phyloP scores from a whole-genome alignment of 139 green algal species.

The Haematococcus lacustris region DNA sequence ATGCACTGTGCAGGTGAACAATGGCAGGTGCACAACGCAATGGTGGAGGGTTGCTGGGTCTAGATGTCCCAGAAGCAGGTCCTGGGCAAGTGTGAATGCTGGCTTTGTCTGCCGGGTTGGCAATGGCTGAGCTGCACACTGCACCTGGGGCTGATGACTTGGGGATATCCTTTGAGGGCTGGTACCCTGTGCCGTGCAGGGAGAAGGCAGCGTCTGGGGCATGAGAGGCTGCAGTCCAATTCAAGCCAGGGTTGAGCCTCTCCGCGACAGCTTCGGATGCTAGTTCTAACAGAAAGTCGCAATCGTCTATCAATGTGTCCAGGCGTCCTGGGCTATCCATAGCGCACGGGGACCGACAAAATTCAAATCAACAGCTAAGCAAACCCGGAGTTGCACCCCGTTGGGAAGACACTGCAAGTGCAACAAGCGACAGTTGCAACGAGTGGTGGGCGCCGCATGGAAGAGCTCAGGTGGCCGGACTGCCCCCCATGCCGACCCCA shows the following conservation, averaged over 20 bases:
- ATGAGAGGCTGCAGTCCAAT: background rate
- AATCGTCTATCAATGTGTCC: conserved; percentile 9
- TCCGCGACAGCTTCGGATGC: conserved; percentile 5
- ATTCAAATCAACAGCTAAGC: too few species aligned
- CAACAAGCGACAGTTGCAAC: too few species aligned
- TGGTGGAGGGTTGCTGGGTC: too few species aligned
- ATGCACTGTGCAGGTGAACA: background rate
- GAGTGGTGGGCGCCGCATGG: too few species aligned
- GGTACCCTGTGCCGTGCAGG: background rate
- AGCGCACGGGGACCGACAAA: too few species aligned
- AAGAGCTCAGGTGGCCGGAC: too few species aligned
- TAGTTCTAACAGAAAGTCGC: conserved; percentile 12
- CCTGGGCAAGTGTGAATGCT: background rate
- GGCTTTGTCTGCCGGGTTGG: background rate
- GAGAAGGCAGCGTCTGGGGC: background rate
- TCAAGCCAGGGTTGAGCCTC: background rate
- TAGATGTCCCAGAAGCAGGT: background rate
- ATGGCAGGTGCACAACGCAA: background rate
- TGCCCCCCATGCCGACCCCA: too few species aligned
- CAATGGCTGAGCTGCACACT: background rate
- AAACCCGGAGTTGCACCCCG: too few species aligned
- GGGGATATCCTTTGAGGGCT: background rate
- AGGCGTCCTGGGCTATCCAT: background rate
- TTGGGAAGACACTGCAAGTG: too few species aligned
- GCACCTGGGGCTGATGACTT: background rate